Percentiles rank a stretch among this genome's conserved stretches.
Conservation (phyloP, 75 land plant genomes). For the Chamaecyparis obtusa region DNA sequence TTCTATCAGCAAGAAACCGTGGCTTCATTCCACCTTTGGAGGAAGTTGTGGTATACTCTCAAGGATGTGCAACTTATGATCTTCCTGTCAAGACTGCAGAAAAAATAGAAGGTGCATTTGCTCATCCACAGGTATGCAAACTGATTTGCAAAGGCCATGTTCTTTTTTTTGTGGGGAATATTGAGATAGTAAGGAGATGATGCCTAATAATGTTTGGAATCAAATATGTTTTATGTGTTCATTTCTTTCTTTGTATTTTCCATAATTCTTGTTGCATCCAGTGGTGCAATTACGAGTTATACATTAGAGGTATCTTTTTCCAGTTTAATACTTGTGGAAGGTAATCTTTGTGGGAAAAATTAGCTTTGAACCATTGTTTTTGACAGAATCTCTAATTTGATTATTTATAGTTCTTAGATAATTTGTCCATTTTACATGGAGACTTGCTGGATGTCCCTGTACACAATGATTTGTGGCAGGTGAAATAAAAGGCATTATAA, state of each 20-base stretch:
- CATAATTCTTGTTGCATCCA: background rate
- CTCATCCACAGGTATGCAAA: conserved; percentile 86
- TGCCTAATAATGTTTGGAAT: background rate
- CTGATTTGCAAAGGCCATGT: background rate
- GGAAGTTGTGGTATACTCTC: conserved; percentile 71
- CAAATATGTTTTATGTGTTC: background rate
- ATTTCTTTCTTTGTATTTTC: background rate
- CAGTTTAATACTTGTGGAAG: background rate
- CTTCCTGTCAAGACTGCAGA: conserved; percentile 61
- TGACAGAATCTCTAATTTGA: background rate
- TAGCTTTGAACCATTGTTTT: background rate
- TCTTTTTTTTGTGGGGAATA: background rate
- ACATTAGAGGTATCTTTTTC: background rate
- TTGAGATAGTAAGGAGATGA: background rate
- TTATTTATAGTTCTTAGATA: background rate
- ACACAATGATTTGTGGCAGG: no score
- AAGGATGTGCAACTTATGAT: conserved; percentile 83
- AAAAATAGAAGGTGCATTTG: conserved; percentile 38
- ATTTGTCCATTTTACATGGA: background rate
- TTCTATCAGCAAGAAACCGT: conserved; percentile 73
- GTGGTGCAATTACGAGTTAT: background rate
- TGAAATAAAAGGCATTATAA: background rate
- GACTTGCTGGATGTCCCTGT: background rate
- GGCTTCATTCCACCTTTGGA: conserved; percentile 67
- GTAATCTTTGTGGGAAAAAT: background rate